Conservation (phyloP, 1,139 yeast species). For the Hanseniaspora gamundiae region DNA sequence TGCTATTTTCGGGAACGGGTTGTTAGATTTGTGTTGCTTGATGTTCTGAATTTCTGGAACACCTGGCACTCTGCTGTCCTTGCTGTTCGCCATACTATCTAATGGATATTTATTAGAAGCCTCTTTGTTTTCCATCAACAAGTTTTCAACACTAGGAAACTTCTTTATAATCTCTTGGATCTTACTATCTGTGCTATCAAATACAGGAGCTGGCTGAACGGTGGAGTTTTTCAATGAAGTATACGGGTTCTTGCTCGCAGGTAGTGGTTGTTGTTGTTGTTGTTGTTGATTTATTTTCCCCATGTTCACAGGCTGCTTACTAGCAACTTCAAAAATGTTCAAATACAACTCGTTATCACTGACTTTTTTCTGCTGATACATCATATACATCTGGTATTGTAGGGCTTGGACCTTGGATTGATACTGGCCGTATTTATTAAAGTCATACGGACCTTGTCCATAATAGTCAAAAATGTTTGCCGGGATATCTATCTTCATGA, state of each 20-base stretch:
- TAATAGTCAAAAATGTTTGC: constrained; percentile 36
- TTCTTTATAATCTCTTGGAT: constrained; percentile 10
- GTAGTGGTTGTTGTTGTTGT: not conserved
- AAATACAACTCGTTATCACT: constrained; percentile 17
- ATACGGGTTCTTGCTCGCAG: too few relatives aligned
- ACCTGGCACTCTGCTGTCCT: not conserved
- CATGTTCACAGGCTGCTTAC: constrained; percentile 17
- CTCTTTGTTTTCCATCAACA: not conserved
- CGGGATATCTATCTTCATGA: constrained; percentile 32
- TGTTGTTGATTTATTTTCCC: constrained; percentile 6
- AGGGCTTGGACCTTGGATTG: constrained; percentile 26
- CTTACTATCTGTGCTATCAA: constrained; percentile 14
- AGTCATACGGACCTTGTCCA: constrained; percentile 29
- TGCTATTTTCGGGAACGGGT: constrained; percentile 24
- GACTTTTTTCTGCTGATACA: constrained; percentile 18
- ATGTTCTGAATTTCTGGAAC: not conserved
- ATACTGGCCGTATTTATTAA: constrained; percentile 25
- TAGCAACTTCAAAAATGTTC: constrained; percentile 20
- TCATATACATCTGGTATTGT: constrained; percentile 20
- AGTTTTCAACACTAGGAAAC: constrained; percentile 11
- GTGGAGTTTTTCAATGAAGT: not conserved
- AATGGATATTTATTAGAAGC: not conserved
- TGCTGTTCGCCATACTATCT: not conserved
- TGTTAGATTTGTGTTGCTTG: constrained; percentile 23
- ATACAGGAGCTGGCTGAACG: constrained; percentile 10